Evolutionary conservation across 495 filamentous ascomycete species (phyloP).

Genomic region (Jackrogersella multiformis): DNA sequence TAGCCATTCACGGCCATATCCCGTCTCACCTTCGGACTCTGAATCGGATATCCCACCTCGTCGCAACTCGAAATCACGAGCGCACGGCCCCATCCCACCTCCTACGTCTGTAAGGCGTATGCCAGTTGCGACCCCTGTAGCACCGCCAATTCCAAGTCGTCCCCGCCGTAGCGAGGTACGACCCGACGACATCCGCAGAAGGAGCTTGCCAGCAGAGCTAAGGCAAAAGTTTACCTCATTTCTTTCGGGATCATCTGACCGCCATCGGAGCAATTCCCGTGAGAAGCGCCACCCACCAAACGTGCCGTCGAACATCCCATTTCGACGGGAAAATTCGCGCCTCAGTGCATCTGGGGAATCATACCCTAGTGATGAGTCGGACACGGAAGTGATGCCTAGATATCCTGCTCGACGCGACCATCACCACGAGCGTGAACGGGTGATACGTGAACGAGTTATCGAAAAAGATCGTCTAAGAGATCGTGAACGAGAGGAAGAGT

Average conservation of each 20-base stretch:
- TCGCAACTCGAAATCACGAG: constrained; percentile 25
- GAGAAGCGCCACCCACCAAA: constrained; percentile 24
- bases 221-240: constrained; percentile 44
- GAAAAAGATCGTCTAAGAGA: constrained; percentile 45
- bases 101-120: constrained; percentile 40
- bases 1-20: constrained; percentile 43
- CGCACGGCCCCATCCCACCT: constrained; percentile 35
- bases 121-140: constrained; percentile 29
- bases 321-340: constrained; percentile 35
- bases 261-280: constrained; percentile 44
- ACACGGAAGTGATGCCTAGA: constrained; percentile 22
- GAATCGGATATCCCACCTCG: constrained; percentile 36
- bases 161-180: constrained; percentile 37
- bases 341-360: constrained; percentile 44
- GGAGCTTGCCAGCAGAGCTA: constrained; percentile 41
- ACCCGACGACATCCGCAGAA: constrained; percentile 39
- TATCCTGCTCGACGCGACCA: constrained; percentile 36
- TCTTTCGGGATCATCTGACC: constrained; percentile 35
- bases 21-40: constrained; percentile 30
- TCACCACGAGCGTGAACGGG: constrained; percentile 33
- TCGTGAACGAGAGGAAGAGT: constrained; percentile 40
- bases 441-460: constrained; percentile 40
- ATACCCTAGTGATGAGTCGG: constrained; percentile 44
- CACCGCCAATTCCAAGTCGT: constrained; percentile 31
- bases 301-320: constrained; percentile 24